These are phyloP conservation scores for Xylaria longipes DNA, from an alignment of 495 filamentous ascomycete genomes.

Conservation along the genomic window DNA sequence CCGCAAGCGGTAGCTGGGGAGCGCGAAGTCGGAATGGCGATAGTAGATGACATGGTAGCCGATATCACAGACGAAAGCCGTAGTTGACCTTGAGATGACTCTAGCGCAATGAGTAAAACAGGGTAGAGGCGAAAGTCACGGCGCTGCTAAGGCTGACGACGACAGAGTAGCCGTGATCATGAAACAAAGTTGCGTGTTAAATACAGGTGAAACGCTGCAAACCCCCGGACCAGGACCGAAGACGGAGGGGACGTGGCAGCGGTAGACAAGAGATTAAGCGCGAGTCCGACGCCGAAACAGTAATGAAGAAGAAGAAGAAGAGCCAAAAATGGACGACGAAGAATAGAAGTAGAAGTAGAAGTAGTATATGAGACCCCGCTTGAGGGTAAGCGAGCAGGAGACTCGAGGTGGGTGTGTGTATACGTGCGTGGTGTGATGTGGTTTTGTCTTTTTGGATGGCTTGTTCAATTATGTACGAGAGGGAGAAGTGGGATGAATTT, in stretches of 20 bases:
- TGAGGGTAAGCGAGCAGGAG: conserved; percentile 2
- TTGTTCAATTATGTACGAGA: background rate
- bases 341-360: conserved; percentile 4
- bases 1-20: conserved; percentile 43
- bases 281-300: background rate
- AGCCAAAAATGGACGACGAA: conserved; percentile 5
- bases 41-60: conserved; percentile 57
- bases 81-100: background rate
- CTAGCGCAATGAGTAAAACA: background rate
- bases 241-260: conserved; percentile 6
- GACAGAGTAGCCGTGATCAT: conserved; percentile 5
- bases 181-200: conserved; percentile 13
- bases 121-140: conserved; percentile 1
- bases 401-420: conserved; percentile 11
- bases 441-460: conserved; percentile 3
- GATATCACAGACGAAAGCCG: background rate
- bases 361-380: conserved; percentile 2
- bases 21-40: conserved; percentile 56
- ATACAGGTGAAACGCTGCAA: conserved; percentile 20
- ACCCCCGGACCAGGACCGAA: conserved; percentile 1
- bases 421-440: conserved; percentile 3
- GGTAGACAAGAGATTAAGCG: background rate
- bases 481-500: conserved; percentile 16
- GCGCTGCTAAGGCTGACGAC: background rate
- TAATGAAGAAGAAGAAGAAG: background rate